phyloP scores from a whole-genome alignment of 1,284 basidiomycete species.

The Naganishia sp. region DNA sequence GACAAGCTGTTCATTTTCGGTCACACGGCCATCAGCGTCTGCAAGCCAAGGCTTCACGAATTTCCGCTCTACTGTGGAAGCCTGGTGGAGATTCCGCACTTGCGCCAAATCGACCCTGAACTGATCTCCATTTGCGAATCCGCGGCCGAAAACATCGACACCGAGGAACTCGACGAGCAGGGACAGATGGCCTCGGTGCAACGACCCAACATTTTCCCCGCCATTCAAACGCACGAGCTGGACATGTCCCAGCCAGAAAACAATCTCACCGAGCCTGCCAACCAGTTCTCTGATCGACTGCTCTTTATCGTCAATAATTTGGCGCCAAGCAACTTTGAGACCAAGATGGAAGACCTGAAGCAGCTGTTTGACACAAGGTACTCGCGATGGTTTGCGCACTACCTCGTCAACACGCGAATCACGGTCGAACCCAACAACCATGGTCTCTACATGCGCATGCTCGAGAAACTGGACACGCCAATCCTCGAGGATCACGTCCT shows the following conservation, averaged over 20 bases:
- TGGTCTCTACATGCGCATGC: conserved; percentile 86
- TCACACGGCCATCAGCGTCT: conserved; percentile 82
- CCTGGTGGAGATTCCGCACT: conserved; percentile 80
- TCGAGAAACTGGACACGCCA: conserved; percentile 75
- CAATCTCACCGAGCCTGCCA: conserved; percentile 68
- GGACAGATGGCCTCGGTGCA: conserved; percentile 20
- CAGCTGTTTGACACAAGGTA: conserved; percentile 76
- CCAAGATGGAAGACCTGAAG: conserved; percentile 80
- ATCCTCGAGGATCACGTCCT: conserved; percentile 73
- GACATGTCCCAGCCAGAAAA: conserved; percentile 58
- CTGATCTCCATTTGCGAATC: conserved; percentile 66
- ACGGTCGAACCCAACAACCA: conserved; percentile 98
- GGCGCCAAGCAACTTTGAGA: conserved; percentile 87
- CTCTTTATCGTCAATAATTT: conserved; percentile 99
- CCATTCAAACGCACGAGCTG: conserved; percentile 68
- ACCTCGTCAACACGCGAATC: conserved; percentile 93
- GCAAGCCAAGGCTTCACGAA: conserved; percentile 83
- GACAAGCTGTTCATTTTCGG: conserved; percentile 96
- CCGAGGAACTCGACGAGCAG: conserved; percentile 42
- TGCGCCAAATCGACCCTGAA: conserved; percentile 83
- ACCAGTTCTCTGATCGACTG: conserved; percentile 89
- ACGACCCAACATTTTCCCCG: conserved; percentile 61
- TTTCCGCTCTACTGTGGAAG: conserved; percentile 94
- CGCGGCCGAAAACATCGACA: conserved; percentile 36
- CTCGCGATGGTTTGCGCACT: conserved; percentile 95